A percentile compares a stretch with the other conserved stretches of the same genome.
Conservation (phyloP, 441 rosid genomes). For the Erysimum pusillum region DNA sequence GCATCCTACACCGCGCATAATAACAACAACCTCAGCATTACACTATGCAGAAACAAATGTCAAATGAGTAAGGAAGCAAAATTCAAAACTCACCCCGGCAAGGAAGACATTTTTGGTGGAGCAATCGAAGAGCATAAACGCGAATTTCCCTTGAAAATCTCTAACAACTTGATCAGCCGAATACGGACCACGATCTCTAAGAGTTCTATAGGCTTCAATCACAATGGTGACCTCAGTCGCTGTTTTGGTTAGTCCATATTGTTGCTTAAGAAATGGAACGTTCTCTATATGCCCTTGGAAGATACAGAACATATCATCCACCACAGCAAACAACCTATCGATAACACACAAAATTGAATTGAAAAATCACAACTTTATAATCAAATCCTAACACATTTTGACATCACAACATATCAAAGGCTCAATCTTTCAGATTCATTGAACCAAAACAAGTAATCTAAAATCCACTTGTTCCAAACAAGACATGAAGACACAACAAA, state of each 20-base stretch:
- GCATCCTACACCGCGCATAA: conserved; percentile 60
- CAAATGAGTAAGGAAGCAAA: neutral
- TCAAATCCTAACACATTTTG: neutral
- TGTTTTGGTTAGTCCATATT: conserved; percentile 86
- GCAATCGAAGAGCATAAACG: conserved; percentile 80
- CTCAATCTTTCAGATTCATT: neutral
- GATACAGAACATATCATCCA: conserved; percentile 94
- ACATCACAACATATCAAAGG: conserved; percentile 3
- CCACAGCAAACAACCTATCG: conserved; percentile 83
- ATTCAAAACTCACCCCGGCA: conserved; percentile 69
- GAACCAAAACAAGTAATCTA: neutral
- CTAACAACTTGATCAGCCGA: conserved; percentile 94
- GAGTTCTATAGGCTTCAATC: conserved; percentile 93
- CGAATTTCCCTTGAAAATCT: conserved; percentile 84
- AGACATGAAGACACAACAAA: neutral
- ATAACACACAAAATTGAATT: neutral
- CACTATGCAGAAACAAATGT: neutral
- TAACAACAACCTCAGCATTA: neutral
- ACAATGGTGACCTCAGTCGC: conserved; percentile 90
- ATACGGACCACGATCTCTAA: conserved; percentile 96
- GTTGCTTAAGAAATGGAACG: conserved; percentile 85
- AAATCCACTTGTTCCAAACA: neutral
- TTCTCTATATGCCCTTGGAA: conserved; percentile 97
- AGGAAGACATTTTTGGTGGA: conserved; percentile 67
- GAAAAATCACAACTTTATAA: neutral